Evolutionary conservation across 495 filamentous ascomycete species (phyloP).

Genomic region (Aspergillus nidulans): DNA sequence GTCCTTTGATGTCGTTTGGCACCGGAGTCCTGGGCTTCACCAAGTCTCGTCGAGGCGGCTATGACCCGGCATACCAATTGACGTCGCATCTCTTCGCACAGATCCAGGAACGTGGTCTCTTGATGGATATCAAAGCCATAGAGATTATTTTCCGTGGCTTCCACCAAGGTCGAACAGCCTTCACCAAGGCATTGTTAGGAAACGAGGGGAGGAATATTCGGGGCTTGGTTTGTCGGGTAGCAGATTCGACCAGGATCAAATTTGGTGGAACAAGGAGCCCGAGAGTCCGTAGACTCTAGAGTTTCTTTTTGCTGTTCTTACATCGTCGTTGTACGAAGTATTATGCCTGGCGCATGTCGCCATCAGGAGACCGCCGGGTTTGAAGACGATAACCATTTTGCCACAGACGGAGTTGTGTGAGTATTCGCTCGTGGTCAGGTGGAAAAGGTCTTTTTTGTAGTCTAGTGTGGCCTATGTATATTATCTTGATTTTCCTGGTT

Average conservation of each 20-base stretch:
- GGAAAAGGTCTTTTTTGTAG: neutral
- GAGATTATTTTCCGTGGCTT: constrained; percentile 82
- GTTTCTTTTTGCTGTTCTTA: neutral
- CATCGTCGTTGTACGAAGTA: neutral
- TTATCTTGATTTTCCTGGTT: constrained; percentile 9
- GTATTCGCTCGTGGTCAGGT: neutral
- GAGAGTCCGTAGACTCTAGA: constrained; percentile 70
- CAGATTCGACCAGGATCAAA: constrained; percentile 83
- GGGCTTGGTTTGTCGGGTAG: constrained; percentile 64
- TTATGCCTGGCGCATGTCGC: neutral
- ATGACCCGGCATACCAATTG: constrained; percentile 93
- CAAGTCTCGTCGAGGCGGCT: constrained; percentile 70
- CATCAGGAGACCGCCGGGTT: neutral
- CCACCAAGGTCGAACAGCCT: constrained; percentile 79
- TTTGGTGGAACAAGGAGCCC: constrained; percentile 90
- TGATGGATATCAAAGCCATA: constrained; percentile 53
- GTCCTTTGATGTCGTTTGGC: constrained; percentile 68
- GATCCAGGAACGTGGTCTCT: constrained; percentile 69
- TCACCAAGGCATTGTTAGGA: constrained; percentile 81
- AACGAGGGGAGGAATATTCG: constrained; percentile 73
- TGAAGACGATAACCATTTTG: neutral
- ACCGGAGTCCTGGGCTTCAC: constrained; percentile 83
- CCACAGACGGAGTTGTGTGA: neutral
- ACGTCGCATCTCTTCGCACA: constrained; percentile 70
- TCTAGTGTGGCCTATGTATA: constrained; percentile 10